These are phyloP conservation scores for Boechera retrofracta DNA, from an alignment of 345 rosid genomes.

Conservation along the genomic window DNA sequence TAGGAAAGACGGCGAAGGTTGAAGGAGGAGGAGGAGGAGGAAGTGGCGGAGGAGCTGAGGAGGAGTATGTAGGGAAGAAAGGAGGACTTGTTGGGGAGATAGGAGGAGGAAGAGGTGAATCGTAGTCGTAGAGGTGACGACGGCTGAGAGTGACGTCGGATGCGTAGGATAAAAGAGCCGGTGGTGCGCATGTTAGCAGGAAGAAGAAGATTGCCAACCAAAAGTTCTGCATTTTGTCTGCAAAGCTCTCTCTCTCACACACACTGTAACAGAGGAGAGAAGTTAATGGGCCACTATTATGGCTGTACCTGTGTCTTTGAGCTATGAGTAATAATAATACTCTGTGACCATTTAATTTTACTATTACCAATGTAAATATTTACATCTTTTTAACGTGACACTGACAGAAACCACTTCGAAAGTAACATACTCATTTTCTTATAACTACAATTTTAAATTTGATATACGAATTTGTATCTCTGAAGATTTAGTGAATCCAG, in stretches of 20 bases:
- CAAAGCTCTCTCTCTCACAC: conserved; percentile 13
- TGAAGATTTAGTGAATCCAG: conserved; percentile 36
- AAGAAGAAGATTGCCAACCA: conserved; percentile 37
- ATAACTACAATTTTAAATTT: not conserved
- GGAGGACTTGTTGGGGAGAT: conserved; percentile 59
- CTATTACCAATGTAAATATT: conserved; percentile 5
- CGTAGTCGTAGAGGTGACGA: conserved; percentile 80
- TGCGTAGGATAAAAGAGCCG: conserved; percentile 33
- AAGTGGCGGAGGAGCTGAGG: conserved; percentile 54
- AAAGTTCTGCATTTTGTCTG: conserved; percentile 38
- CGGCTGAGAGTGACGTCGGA: conserved; percentile 49
- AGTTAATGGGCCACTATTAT: conserved; percentile 33
- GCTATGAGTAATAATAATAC: conserved; percentile 12
- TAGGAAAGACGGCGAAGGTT: conserved; percentile 59
- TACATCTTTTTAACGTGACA: not conserved
- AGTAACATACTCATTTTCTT: not conserved
- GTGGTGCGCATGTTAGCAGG: conserved; percentile 43
- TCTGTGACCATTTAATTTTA: not conserved
- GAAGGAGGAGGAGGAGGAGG: conserved; percentile 79
- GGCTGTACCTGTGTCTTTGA: conserved; percentile 21
- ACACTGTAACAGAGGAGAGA: conserved; percentile 11
- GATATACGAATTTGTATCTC: conserved; percentile 7
- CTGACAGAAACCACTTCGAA: not conserved
- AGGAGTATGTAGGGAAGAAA: conserved; percentile 59
- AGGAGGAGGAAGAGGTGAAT: conserved; percentile 46